Base-by-base conservation (phyloP, 2,329 filamentous ascomycete genomes). In the Tolypocladium tundrense region DNA sequence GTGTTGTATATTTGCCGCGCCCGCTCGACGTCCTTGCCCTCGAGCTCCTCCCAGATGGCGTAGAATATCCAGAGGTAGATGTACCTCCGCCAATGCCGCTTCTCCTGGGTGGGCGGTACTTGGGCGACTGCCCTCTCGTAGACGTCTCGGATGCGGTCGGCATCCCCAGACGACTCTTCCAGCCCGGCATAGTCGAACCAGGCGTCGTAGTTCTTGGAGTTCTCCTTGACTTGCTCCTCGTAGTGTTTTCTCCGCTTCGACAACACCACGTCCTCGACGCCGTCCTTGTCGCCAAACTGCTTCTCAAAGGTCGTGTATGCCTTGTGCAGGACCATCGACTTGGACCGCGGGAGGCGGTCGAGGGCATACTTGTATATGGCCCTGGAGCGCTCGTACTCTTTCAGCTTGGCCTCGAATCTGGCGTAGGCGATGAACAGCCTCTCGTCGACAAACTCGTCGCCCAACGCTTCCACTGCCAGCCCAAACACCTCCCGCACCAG, bases 51-150 rank as follows among this genome's bases (percentile, higher is more conserved):
- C 84, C 89, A 97, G 21, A 97, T 77, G 11, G 94, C 94, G 72
- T 97, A 99, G 75, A 97, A 97, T 50, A 97, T 84, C 91, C 93
- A 99, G 1, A 99, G 82, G 69, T 97, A 99, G 60, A 99, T 95
- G 72, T 99, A 99, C 41, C 94, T 82, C 63, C 94, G 83, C 94
- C 94, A 99, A 72, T 97, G 92, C 53, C 94, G 85, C 78, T 99
- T 99, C 71, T 97, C 94, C 66, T 95, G 90, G 24, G 91, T 95
- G 0, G 94, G 93, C 2, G 94, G 94, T 16, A 97, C 85, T 68
- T 99, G 93, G 6, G 94, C 91, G 65, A 99, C 96, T 2, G 94
- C 94, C 65, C 91, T 84, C 74, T 99, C 94, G 73, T 97, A 99
- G 16, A 96, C 86, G 64, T 99, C 94, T 40, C 94, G 85, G 1